Conservation (phyloP, 768 basidiomycete genomes). For the Kondoa malvinella region DNA sequence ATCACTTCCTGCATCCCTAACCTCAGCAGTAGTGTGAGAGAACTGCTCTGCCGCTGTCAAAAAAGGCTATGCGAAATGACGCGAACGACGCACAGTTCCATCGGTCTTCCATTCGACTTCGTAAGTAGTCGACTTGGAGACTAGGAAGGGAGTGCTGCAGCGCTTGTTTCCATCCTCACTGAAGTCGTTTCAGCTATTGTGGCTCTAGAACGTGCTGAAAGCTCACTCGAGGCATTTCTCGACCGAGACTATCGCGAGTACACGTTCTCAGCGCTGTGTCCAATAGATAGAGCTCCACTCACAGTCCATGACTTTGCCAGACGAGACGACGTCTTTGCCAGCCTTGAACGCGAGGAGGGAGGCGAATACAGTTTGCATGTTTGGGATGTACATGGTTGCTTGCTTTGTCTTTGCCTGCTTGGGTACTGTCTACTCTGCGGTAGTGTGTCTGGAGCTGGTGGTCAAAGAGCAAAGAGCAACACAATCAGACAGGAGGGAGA, state of each 20-base stretch:
- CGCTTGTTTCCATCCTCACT: neutral
- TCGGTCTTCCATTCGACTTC: conserved; percentile 8
- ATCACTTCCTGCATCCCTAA: neutral
- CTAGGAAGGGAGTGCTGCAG: conserved; percentile 5
- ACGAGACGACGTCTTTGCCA: neutral
- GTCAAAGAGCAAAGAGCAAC: too few relatives aligned
- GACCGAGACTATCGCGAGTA: too few relatives aligned
- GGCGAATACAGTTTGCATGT: neutral
- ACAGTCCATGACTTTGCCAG: neutral
- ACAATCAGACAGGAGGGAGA: too few relatives aligned
- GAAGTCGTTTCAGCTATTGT: too few relatives aligned
- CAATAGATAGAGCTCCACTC: too few relatives aligned
- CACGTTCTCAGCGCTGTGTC: too few relatives aligned
- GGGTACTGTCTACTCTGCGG: too few relatives aligned
- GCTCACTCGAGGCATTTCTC: neutral
- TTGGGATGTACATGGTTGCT: neutral
- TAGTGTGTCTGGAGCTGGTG: too few relatives aligned
- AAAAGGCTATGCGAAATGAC: too few relatives aligned
- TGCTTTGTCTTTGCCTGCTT: too few relatives aligned
- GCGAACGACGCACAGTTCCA: too few relatives aligned
- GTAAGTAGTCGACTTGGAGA: neutral
- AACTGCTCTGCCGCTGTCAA: neutral
- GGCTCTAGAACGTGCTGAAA: too few relatives aligned
- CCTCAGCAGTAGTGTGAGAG: neutral
- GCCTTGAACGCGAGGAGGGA: neutral